Percentiles rank a stretch among this genome's conserved stretches.
Evolutionary conservation across 768 basidiomycete species (phyloP).

Genomic region (Neoboletus brunneissimus): DNA sequence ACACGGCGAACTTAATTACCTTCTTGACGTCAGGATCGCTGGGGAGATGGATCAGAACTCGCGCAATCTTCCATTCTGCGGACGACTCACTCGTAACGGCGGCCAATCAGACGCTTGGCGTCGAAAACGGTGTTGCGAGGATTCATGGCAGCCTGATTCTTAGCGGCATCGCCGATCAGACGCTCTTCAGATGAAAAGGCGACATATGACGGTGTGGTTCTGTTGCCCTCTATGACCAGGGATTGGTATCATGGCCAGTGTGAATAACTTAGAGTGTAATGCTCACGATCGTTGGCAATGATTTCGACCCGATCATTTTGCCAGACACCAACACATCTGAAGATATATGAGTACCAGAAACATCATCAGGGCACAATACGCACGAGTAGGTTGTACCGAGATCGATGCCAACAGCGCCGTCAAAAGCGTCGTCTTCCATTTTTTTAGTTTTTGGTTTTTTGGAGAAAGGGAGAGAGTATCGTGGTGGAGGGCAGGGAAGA

Average conservation of each 20-base stretch:
- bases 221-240: slow-evolving; percentile 78
- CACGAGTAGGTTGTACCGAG: slow-evolving; percentile 97
- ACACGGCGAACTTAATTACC: slow-evolving; percentile 32
- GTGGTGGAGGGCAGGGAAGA: slow-evolving; percentile 32
- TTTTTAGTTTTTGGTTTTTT: slow-evolving; percentile 41
- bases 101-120: slow-evolving; percentile 98
- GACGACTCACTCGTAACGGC: slow-evolving; percentile 80
- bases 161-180: slow-evolving; percentile 97
- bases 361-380: slow-evolving; percentile 30
- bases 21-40: slow-evolving; percentile 94
- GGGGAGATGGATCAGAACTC: slow-evolving; percentile 7
- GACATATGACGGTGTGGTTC: slow-evolving; percentile 99
- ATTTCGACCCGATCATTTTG: slow-evolving; percentile 99
- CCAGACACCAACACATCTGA: slow-evolving; percentile 97
- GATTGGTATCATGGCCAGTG: neutral
- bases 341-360: slow-evolving; percentile 22
- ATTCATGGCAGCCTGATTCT: slow-evolving; percentile 99
- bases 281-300: slow-evolving; percentile 93
- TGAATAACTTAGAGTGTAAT: neutral
- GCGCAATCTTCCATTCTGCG: neutral
- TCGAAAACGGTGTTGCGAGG: slow-evolving; percentile 98
- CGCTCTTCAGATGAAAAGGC: slow-evolving; percentile 96
- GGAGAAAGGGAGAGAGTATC: slow-evolving; percentile 25
- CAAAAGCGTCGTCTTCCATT: slow-evolving; percentile 86
- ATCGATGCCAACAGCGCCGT: slow-evolving; percentile 97